These are phyloP conservation scores for Quercus parvula DNA, from an alignment of 306 rosid species.

Conservation along the genomic window DNA sequence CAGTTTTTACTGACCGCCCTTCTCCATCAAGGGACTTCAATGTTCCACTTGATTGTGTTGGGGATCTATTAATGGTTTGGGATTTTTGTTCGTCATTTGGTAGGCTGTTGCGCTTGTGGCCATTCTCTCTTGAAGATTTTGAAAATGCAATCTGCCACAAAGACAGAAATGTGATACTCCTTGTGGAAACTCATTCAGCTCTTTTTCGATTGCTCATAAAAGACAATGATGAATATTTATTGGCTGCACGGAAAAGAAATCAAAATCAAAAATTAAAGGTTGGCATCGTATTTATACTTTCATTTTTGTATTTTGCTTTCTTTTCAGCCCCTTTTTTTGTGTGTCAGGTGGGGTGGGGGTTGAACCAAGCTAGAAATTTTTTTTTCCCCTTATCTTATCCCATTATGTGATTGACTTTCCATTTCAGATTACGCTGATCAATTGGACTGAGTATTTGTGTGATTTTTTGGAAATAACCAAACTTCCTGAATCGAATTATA, in stretches of 20 bases:
- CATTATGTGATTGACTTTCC: constrained; percentile 18
- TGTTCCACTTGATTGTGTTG: constrained; percentile 69
- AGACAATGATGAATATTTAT: constrained; percentile 46
- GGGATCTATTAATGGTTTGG: constrained; percentile 91
- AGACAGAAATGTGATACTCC: constrained; percentile 68
- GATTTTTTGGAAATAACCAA: constrained; percentile 74
- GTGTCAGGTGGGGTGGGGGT: neutral
- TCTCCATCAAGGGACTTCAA: constrained; percentile 67
- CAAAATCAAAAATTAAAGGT: constrained; percentile 63
- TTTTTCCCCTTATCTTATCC: neutral
- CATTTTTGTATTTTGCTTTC: constrained; percentile 7
- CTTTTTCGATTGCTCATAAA: constrained; percentile 75
- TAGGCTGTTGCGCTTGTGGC: constrained; percentile 62
- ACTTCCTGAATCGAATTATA: constrained; percentile 49
- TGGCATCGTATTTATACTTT: constrained; percentile 22
- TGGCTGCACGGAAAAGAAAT: constrained; percentile 49
- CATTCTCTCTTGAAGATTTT: constrained; percentile 84
- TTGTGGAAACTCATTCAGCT: constrained; percentile 86
- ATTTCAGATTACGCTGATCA: constrained; percentile 75
- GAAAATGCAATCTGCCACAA: constrained; percentile 82
- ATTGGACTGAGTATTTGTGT: constrained; percentile 80
- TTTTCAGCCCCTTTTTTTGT: neutral
- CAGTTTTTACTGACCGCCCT: constrained; percentile 69
- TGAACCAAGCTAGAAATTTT: neutral
- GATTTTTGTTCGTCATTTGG: constrained; percentile 79